Base-by-base conservation (phyloP, 2,329 filamentous ascomycete species). In the Pleurostoma richardsiae region DNA sequence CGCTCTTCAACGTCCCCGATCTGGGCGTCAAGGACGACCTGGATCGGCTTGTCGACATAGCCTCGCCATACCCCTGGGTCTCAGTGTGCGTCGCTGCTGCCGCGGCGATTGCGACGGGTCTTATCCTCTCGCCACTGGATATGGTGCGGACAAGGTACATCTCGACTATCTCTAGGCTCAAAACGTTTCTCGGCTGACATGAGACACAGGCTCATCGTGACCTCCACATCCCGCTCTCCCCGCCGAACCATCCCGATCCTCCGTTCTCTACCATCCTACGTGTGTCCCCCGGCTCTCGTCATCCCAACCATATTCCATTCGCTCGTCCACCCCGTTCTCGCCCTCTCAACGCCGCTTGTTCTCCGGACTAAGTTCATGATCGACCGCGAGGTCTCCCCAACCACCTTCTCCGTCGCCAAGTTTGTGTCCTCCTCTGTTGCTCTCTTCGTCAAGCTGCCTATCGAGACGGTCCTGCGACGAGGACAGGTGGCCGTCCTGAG, bases 401-500 rank as follows among this genome's bases (percentile, higher is more conserved):
- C 83, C 40, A 80, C 87, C 10, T 97, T 95, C 73, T 89, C 86
- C 26, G 63, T 96, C 41, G 82, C 83, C 59, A 88, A 88, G 45
- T 96, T 97, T 67, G 74, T 88, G 54, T 83, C 88, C 10, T 90
- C 88, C 3, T 83, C 85, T 1, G 76, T 83, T 3, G 91, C 95
- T 42, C 79, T 97, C 30, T 87, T 94, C 57, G 67, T 96, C 54
- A 91, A 92, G 59, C 80, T 97, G 10, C 94, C 94, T 0, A 74
- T 97, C 4, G 94, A 99, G 68, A 97, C 92, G 1, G 87, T 96
- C 11, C 77, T 97, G 6, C 85, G 94, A 42, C 82, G 94, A 49
- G 92, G 89, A 4, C 94, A 99, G 66, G 85, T 94, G 49, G 76
- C 84, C 2, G 82, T 90, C 1, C 75, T 89, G 41, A 76, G 76